phyloP scores from a whole-genome alignment of 148 eudicot genomes.

The Chenopodium album region DNA sequence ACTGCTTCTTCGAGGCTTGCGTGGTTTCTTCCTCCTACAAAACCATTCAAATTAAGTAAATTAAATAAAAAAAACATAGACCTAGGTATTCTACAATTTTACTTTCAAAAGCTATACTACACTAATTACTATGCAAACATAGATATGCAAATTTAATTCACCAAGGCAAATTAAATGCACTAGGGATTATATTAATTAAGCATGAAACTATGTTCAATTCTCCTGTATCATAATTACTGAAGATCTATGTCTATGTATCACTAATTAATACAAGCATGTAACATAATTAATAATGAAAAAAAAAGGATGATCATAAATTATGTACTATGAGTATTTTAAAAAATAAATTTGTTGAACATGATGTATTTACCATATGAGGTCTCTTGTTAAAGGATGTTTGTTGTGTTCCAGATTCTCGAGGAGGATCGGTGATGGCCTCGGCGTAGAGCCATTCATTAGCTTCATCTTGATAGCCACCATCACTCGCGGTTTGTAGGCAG shows the following conservation, averaged over 20 bases:
- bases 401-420: slow-evolving; percentile 38
- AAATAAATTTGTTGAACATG: too few species aligned
- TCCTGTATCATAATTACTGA: slow-evolving; percentile 23
- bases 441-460: slow-evolving; percentile 48
- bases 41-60: background rate
- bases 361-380: slow-evolving; percentile 45
- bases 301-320: background rate
- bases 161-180: slow-evolving; percentile 29
- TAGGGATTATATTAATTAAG: slow-evolving; percentile 19
- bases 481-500: slow-evolving; percentile 31
- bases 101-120: slow-evolving; percentile 1
- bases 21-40: slow-evolving; percentile 55
- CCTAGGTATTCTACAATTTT: background rate
- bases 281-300: slow-evolving; percentile 4
- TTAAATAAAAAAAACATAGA: background rate
- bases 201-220: background rate
- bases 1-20: slow-evolving; percentile 75
- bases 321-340: background rate
- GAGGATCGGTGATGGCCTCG: slow-evolving; percentile 27
- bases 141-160: slow-evolving; percentile 30
- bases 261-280: slow-evolving; percentile 15
- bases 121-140: slow-evolving; percentile 26
- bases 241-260: slow-evolving; percentile 29
- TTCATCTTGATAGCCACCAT: slow-evolving; percentile 28
- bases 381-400: slow-evolving; percentile 58